A percentile compares a stretch with the other conserved stretches of the same genome.
These are phyloP conservation scores for Fusarium sambucinum DNA, from an alignment of 2,329 filamentous ascomycete genomes.

Conservation along the genomic window DNA sequence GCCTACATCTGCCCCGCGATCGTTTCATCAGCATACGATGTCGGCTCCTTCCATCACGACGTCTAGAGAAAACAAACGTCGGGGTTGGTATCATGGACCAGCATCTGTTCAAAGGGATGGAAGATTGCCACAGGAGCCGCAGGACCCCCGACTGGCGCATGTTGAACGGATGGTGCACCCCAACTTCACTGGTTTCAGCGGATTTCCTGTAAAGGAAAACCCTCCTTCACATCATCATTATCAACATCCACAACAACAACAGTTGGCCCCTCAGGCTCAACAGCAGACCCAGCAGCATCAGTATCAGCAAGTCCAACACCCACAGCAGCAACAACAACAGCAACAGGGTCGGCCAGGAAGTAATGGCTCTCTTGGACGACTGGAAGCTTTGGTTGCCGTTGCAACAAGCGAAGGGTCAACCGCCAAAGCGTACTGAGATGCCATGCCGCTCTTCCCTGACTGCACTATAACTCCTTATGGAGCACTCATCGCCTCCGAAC, in stretches of 20 bases:
- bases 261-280: constrained; percentile 23
- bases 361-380: constrained; percentile 53
- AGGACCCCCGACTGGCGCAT: constrained; percentile 56
- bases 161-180: constrained; percentile 70
- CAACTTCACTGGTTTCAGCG: constrained; percentile 65
- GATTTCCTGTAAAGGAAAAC: constrained; percentile 60
- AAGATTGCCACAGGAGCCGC: constrained; percentile 43
- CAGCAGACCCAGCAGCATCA: constrained; percentile 30
- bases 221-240: constrained; percentile 49
- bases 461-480: neutral
- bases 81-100: constrained; percentile 77
- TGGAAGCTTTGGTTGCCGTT: constrained; percentile 60
- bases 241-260: constrained; percentile 17
- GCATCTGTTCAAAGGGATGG: constrained; percentile 55
- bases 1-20: constrained; percentile 48
- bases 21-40: constrained; percentile 68
- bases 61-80: constrained; percentile 72
- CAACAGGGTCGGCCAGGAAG: constrained; percentile 49
- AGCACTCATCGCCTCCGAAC: neutral
- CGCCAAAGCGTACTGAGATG: constrained; percentile 55
- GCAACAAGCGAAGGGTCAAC: constrained; percentile 60
- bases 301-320: constrained; percentile 36
- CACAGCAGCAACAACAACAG: constrained; percentile 45
- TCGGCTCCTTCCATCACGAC: constrained; percentile 69
- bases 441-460: neutral